These are phyloP conservation scores for Amborella trichopoda DNA, from an alignment of 164 flowering plant species.

Conservation along the genomic window DNA sequence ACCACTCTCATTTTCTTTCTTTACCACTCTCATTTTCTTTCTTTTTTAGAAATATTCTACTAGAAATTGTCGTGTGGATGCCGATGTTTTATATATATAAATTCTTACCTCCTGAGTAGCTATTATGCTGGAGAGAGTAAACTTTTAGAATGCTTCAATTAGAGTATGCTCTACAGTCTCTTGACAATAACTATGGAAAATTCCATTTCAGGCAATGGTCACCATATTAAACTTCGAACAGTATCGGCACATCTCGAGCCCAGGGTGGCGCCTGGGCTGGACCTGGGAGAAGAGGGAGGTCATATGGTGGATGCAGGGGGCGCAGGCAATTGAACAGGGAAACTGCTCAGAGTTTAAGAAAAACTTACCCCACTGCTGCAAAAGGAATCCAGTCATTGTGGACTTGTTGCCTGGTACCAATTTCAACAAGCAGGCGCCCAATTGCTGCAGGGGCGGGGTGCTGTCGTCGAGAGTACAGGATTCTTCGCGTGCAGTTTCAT, in stretches of 20 bases:
- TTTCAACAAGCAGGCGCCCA: slow-evolving; percentile 32
- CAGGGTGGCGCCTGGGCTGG: slow-evolving; percentile 70
- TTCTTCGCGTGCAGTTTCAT: slow-evolving; percentile 18
- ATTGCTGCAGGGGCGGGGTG: slow-evolving; percentile 75
- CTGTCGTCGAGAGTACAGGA: slow-evolving; percentile 49
- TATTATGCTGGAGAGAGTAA: no score
- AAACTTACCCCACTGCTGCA: slow-evolving; percentile 44
- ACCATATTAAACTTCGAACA: slow-evolving; percentile 45
- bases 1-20: no score
- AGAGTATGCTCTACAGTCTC: no score
- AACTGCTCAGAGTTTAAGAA: slow-evolving; percentile 25
- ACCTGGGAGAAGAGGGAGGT: slow-evolving; percentile 41
- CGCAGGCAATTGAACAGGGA: slow-evolving; percentile 60
- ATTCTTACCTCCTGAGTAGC: no score
- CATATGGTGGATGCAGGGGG: slow-evolving; percentile 58
- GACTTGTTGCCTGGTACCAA: slow-evolving; percentile 42
- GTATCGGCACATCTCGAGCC: slow-evolving; percentile 46
- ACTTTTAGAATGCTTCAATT: no score
- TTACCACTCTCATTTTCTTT: no score
- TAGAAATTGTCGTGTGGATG: no score
- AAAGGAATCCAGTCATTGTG: slow-evolving; percentile 39
- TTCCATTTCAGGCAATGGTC: slow-evolving; percentile 43
- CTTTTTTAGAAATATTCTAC: no score
- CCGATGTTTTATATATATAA: no score
- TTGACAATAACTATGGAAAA: no score